phyloP scores from a whole-genome alignment of 495 filamentous ascomycete species.

The Penicillium canariense region DNA sequence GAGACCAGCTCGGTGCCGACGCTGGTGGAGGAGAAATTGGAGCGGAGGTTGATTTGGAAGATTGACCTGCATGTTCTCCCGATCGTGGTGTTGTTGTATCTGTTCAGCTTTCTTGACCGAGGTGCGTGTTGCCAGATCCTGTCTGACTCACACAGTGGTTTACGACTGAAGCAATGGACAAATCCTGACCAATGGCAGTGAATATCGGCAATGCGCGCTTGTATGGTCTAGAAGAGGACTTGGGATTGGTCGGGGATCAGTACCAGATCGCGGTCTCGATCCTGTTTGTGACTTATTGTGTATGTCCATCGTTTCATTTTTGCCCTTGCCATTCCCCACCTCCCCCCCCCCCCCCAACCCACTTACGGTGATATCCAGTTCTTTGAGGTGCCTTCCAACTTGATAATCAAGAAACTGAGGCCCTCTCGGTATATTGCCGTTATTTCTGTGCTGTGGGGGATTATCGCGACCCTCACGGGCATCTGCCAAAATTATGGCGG shows the following conservation, averaged over 20 bases:
- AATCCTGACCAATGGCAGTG: conserved; percentile 42
- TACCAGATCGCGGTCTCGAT: conserved; percentile 70
- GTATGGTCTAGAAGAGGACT: conserved; percentile 65
- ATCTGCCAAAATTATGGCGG: conserved; percentile 58
- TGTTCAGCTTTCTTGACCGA: conserved; percentile 67
- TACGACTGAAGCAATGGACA: not conserved
- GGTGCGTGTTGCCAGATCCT: conserved; percentile 22
- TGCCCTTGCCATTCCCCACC: not conserved
- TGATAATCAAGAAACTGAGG: conserved; percentile 77
- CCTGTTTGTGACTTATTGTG: conserved; percentile 68
- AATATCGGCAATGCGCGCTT: conserved; percentile 78
- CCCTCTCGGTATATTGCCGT: conserved; percentile 68
- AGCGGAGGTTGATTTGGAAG: conserved; percentile 48
- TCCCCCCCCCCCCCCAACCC: not conserved
- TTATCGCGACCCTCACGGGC: conserved; percentile 67
- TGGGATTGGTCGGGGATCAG: conserved; percentile 59
- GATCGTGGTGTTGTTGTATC: conserved; percentile 58
- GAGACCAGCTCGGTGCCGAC: conserved; percentile 19
- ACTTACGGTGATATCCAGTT: conserved; percentile 20
- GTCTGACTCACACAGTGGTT: conserved; percentile 7
- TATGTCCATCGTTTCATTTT: conserved; percentile 25
- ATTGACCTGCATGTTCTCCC: conserved; percentile 62
- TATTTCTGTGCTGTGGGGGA: conserved; percentile 63
- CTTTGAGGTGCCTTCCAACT: conserved; percentile 57
- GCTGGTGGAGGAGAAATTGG: conserved; percentile 40